Evolutionary conservation across 2,329 filamentous ascomycete genomes (phyloP), one percentile per base, ranked within the genome.

Genomic region (Didymella arachidicola): DNA sequence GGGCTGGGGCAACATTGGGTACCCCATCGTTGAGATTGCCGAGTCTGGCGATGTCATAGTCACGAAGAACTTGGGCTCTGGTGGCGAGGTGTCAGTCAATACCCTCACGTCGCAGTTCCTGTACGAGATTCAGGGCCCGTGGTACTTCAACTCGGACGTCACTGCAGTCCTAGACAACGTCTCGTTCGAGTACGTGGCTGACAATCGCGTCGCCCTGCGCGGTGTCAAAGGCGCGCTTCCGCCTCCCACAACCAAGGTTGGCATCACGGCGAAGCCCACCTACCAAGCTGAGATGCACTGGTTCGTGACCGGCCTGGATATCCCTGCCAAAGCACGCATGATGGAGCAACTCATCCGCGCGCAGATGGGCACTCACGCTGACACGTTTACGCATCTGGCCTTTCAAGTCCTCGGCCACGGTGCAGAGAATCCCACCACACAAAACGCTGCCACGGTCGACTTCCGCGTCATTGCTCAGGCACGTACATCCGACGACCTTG

Each of bases 131-230:
- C 71, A 73, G 52, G 71, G 69, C 2, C 81, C 81, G 0, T 81
- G 79, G 77, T 87, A 87, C 67, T 84, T 80, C 76, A 86, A 86
- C 72, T 82, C 80, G 0, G 84, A 86, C 61, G 84, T 86, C 29
- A 84, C 81, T 0, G 84, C 84, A 0, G 66, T 83, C 14, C 72
- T 87, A 14, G 74, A 79, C 45, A 74, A 80, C n/a, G 73, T 86
- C 36, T 79, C 77, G 57, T 83, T 88, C 59, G 80, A 84, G 45
- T 79, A 87, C 52, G 57, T 82, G 5, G 79, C 78, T 1, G 71
- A 72, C 18, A 80, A 86, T 62, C 78, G 83, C 7, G 81, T 86
- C 1, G 78, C 79, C 2, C 54, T 86, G 12, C 76, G 75, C 25
- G 81, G 81, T 18, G 74, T 83, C 19, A 74, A 75, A 48, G 78